Evolutionary conservation across 352 stramenopile genomes (phyloP), one percentile per base, ranked within the genome.

Genomic region (Phytophthora hibernalis): DNA sequence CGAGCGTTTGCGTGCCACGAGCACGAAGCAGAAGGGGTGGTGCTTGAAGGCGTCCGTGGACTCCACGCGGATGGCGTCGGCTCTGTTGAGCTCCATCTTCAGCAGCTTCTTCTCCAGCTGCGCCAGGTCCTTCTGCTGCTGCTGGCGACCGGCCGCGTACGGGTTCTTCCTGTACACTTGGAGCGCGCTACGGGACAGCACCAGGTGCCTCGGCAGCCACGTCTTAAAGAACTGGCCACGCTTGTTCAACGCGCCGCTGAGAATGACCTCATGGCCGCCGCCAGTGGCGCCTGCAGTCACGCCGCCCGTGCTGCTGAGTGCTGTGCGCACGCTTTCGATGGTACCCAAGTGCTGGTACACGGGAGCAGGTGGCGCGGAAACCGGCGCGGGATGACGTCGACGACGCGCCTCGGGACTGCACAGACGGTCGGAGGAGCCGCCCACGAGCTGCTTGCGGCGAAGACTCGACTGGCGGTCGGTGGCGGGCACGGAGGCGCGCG

Each of bases 81-180:
- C 51, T 51, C 83, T 74, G 0, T 55, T 31, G 15, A 95, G 73
- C 57, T 93, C 85, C 30, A 87, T 82, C 42, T 87, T 85, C 16
- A 95, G 68, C 44, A 91, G 65, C 28, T 80, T 79, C 55, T 87
- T 84, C 61, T 91, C 83, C 16, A 83, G 53, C 30, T 62, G 50
- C 2, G 68, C 72, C 22, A 81, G 8, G 40, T 90, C 80, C 44
- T 86, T 86, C 53, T 83, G 45, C 38, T 68, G 47, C 2, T 66
- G 56, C 31, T 61, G 54, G 31, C 61, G 54, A 11, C 43, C 57
- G 20, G 55, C 51, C 11, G 60, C 55, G 35, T 83, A 74, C 31
- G 82, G 80, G 65, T 93, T 91, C 66, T 89, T 90, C 38, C 79
- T 71, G 68, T 91, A 96, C 52, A 94, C 91, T 50, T 77, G 73